Base-by-base conservation (phyloP, 306 rosid species). In the Citrullus colocynthis region DNA sequence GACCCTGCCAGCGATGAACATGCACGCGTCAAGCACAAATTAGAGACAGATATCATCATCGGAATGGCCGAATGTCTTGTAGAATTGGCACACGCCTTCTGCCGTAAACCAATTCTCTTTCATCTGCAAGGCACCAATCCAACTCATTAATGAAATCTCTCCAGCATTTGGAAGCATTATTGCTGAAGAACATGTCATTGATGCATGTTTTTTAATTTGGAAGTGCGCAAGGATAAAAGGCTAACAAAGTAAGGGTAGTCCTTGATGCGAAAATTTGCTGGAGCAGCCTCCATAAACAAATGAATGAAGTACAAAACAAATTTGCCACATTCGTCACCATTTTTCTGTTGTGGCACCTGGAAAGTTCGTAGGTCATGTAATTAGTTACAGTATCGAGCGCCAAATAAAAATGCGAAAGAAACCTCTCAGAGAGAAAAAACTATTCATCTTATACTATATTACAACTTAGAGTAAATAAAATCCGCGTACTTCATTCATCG, bases 311-410 rank as follows among this genome's bases (percentile, higher is more conserved):
- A 87, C 78, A 92, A 91, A 83, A 89, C 93, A 41, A 88, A 92
- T 76, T 78, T 85, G 61, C 97, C 97, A 34, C 97, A 92, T 77
- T 89, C 97, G 48, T 81, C 84, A 37, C 81, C 91, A 81, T 89
- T 86, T 79, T 86, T 86, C 86, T 92, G 96, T 61, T 89, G 96
- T 20, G 97, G 97, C 30, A 92, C 97, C 97, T 92, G 77, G 80
- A 85, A 55, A 61, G 56, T 60, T 32, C 32, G 24, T 42, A 24
- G 39, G 34, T 32, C 21, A 12, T 41, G 34, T 32, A 44, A 54
- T 72, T 49, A 72, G 65, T 69, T 12, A 48, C 54, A 48, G 13
- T 48, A 48, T 2, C 48, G 3, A 42, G 48, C 12, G 16, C 15
- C 52, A 48, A 48, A 15, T 48, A 15, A 48, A 48, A 48, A 48